These are phyloP conservation scores for Kodamaea hsintzibuensis DNA, from an alignment of 805 yeast species.

Conservation along the genomic window DNA sequence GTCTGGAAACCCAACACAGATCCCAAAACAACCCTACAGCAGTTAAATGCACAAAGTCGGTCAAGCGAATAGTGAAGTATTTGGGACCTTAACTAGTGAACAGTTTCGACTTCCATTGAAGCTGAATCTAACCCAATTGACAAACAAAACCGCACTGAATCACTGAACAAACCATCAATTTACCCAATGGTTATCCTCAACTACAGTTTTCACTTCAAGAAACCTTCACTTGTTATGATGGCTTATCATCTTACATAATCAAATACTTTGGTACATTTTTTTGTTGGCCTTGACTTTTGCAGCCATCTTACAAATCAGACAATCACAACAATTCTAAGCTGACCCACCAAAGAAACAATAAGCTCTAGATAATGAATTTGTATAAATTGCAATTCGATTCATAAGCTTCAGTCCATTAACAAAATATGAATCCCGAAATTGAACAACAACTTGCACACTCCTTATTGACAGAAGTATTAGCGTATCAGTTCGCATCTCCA, in stretches of 20 bases:
- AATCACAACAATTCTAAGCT: slow-evolving; percentile 1
- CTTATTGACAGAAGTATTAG: slow-evolving; percentile 90
- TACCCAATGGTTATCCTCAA: too few species aligned
- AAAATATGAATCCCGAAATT: slow-evolving; percentile 86
- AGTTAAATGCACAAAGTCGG: too few species aligned
- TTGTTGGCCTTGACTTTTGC: slow-evolving; percentile 1
- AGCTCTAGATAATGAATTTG: neutral
- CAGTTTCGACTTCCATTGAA: too few species aligned
- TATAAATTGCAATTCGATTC: neutral
- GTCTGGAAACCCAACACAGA: too few species aligned
- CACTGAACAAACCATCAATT: too few species aligned
- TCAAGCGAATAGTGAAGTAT: too few species aligned
- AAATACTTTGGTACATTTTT: neutral
- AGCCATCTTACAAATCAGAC: neutral
- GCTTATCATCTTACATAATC: neutral
- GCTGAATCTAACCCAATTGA: too few species aligned
- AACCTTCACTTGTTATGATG: too few species aligned
- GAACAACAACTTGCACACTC: slow-evolving; percentile 97
- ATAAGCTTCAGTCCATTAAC: slow-evolving; percentile 3
- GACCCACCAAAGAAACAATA: neutral
- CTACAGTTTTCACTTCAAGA: too few species aligned
- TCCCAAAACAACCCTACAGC: too few species aligned
- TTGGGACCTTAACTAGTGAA: too few species aligned
- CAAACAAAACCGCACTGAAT: too few species aligned
- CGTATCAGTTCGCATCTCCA: slow-evolving; percentile 98